Evolutionary conservation across 2,329 filamentous ascomycete species (phyloP).

Genomic region (Dactylonectria estremocensis): DNA sequence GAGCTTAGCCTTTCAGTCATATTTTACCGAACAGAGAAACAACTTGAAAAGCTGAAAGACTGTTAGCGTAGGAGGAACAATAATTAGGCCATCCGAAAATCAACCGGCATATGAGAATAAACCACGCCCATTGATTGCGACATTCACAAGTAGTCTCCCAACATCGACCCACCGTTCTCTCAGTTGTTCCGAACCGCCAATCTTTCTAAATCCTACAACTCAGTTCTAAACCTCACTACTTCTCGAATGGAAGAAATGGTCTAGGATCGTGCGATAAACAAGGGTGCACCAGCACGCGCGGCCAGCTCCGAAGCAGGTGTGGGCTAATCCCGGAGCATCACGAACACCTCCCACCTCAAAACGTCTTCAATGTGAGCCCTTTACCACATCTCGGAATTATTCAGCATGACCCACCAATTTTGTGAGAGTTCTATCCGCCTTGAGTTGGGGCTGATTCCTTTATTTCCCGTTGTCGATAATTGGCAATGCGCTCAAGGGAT

Average conservation of each 20-base stretch:
- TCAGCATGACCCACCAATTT: conserved; percentile 36
- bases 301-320: conserved; percentile 15
- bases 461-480: conserved; percentile 28
- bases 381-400: conserved; percentile 27
- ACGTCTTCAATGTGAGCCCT: conserved; percentile 23
- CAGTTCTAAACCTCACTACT: background rate
- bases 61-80: background rate
- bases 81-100: background rate
- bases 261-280: background rate
- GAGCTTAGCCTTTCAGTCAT: background rate
- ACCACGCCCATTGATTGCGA: background rate
- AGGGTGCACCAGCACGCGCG: background rate
- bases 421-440: conserved; percentile 11
- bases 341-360: conserved; percentile 27
- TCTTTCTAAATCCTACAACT: background rate
- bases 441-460: conserved; percentile 15
- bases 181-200: background rate
- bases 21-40: background rate
- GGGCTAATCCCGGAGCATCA: conserved; percentile 3
- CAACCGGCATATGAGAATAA: background rate
- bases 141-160: background rate
- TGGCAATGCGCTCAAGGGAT: conserved; percentile 39
- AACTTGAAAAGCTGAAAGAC: background rate
- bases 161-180: background rate
- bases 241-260: background rate